Percentiles rank a stretch among this genome's conserved stretches.
Evolutionary conservation across 441 rosid genomes (phyloP).

Genomic region (Macaranga tanarius): DNA sequence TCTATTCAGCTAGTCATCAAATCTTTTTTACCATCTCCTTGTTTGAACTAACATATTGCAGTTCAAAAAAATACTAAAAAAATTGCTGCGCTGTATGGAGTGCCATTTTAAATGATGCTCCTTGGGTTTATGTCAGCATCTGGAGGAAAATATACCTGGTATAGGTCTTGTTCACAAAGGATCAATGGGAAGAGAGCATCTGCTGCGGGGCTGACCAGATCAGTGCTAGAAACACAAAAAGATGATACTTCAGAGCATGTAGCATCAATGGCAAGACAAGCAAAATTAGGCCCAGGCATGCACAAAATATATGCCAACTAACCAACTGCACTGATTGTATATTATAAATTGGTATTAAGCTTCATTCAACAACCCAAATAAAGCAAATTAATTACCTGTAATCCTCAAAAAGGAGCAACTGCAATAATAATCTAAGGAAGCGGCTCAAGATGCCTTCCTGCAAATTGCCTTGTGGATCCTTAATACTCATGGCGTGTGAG

Average conservation of each 20-base stretch:
- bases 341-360: neutral
- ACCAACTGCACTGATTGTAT: neutral
- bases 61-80: too few relatives aligned
- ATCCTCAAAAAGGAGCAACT: conserved; percentile 87
- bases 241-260: conserved; percentile 13
- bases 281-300: conserved; percentile 10
- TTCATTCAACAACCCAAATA: neutral
- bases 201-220: conserved; percentile 88
- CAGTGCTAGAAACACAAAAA: conserved; percentile 56
- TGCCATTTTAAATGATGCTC: neutral
- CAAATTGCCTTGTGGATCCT: conserved; percentile 55
- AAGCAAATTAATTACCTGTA: conserved; percentile 58
- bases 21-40: neutral
- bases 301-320: neutral
- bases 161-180: conserved; percentile 83
- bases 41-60: too few relatives aligned
- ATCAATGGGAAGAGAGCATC: conserved; percentile 95
- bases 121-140: neutral
- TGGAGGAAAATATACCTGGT: conserved; percentile 54
- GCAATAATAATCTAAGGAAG: conserved; percentile 71
- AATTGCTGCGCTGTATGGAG: neutral
- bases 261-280: conserved; percentile 6
- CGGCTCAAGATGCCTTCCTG: conserved; percentile 73
- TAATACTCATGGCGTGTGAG: conserved; percentile 51
- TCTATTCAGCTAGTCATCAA: too few relatives aligned